phyloP scores from a whole-genome alignment of 352 stramenopile genomes.

The Phytophthora syringae region DNA sequence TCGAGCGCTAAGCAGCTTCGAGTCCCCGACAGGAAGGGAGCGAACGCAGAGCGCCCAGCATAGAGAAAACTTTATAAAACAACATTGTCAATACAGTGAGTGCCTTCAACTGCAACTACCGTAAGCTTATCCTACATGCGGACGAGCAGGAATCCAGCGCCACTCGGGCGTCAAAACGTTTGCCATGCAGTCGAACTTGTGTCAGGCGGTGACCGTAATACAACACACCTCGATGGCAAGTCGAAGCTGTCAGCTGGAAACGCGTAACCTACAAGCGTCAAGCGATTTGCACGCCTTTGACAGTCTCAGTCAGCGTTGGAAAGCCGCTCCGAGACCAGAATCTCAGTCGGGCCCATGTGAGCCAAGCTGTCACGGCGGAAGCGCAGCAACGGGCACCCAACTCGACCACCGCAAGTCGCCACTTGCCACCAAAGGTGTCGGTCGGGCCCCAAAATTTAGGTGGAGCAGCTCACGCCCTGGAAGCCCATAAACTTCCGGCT shows the following conservation, averaged over 20 bases:
- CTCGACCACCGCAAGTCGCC: conserved; percentile 21
- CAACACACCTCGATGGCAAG: no score
- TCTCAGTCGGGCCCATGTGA: conserved; percentile 17
- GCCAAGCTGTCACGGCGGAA: conserved; percentile 37
- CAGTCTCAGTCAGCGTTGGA: not conserved
- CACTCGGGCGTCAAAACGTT: conserved; percentile 14
- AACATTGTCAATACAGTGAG: conserved; percentile 10
- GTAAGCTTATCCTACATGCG: no score
- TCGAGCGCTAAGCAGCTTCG: not conserved
- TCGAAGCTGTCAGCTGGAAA: conserved; percentile 23
- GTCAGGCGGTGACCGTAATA: conserved; percentile 3
- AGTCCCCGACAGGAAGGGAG: conserved; percentile 24
- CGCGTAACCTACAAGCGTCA: conserved; percentile 4
- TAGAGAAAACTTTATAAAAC: conserved; percentile 18
- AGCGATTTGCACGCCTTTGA: conserved; percentile 24
- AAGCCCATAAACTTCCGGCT: no score
- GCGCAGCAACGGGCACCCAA: conserved; percentile 16
- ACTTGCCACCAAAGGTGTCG: not conserved
- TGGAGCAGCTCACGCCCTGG: no score
- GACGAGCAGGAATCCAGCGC: no score
- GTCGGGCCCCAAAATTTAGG: not conserved
- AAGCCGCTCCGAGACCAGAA: conserved; percentile 28
- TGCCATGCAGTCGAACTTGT: conserved; percentile 2
- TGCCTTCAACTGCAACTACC: conserved; percentile 14
- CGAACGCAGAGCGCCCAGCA: conserved; percentile 6